Evolutionary conservation across 768 basidiomycete species (phyloP).

Genomic region (Boletus sp.): DNA sequence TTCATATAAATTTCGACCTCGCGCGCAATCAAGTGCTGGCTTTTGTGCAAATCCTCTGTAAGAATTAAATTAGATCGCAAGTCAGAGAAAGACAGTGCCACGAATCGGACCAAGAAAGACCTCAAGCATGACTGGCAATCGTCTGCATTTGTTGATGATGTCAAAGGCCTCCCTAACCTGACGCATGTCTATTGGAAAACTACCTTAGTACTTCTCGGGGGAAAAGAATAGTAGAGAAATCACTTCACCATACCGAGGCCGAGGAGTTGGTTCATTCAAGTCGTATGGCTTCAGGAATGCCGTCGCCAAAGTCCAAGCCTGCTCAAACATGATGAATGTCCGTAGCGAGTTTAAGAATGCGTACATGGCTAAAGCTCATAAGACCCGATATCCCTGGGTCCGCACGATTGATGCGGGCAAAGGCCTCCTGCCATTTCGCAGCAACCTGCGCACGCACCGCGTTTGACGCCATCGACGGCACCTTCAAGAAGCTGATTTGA

Average conservation of each 20-base stretch:
- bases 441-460: slow-evolving; percentile 65
- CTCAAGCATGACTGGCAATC: slow-evolving; percentile 65
- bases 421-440: slow-evolving; percentile 70
- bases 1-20: slow-evolving; percentile 60
- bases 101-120: slow-evolving; percentile 60
- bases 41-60: slow-evolving; percentile 61
- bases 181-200: slow-evolving; percentile 43
- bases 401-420: slow-evolving; percentile 57
- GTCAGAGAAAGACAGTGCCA: not conserved
- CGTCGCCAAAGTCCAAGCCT: slow-evolving; percentile 63
- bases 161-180: slow-evolving; percentile 56
- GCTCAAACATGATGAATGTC: slow-evolving; percentile 4
- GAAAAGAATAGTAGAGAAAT: slow-evolving; percentile 1
- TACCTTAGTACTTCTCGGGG: not conserved
- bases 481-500: not conserved
- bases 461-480: slow-evolving; percentile 49
- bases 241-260: slow-evolving; percentile 29
- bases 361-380: slow-evolving; percentile 61
- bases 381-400: slow-evolving; percentile 64
- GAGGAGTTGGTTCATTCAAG: slow-evolving; percentile 39
- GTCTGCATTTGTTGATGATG: slow-evolving; percentile 53
- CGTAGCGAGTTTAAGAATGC: not conserved
- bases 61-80: not conserved
- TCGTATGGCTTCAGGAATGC: slow-evolving; percentile 56
- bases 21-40: slow-evolving; percentile 55